Evolutionary conservation across 129 eudicot species (phyloP).

Genomic region (Glebionis coronaria): DNA sequence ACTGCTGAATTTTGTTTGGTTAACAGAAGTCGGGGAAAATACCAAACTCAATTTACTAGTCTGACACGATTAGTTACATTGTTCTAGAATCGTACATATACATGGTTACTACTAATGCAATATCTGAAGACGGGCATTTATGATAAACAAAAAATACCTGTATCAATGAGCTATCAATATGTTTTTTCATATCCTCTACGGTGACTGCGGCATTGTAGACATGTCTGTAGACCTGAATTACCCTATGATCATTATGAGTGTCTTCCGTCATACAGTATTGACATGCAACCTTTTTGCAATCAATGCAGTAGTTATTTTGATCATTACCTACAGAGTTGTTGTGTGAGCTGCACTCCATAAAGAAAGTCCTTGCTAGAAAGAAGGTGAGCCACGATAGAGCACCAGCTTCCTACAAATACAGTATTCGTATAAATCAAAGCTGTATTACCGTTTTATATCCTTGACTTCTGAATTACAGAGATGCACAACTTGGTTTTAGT

Average conservation of each 20-base stretch:
- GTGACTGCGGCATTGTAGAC: neutral
- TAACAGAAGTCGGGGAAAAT: no score
- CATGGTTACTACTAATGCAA: neutral
- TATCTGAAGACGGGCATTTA: neutral
- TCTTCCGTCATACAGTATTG: neutral
- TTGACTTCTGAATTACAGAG: no score
- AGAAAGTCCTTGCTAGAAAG: no score
- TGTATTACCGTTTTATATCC: no score
- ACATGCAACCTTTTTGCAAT: neutral
- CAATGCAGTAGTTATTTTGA: neutral
- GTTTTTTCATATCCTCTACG: neutral
- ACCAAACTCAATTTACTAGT: no score
- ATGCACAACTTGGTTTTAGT: no score
- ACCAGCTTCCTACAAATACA: no score
- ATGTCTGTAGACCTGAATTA: neutral
- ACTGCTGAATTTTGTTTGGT: no score
- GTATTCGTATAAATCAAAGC: no score
- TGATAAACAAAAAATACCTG: neutral
- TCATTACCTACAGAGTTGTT: neutral
- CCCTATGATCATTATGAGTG: constrained; percentile 4
- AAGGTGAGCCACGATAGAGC: no score
- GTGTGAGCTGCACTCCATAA: neutral
- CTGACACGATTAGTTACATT: no score
- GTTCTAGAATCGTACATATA: no score
- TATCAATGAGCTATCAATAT: neutral